Base-by-base conservation (phyloP, 148 eudicot species). In the Chenopodium album region DNA sequence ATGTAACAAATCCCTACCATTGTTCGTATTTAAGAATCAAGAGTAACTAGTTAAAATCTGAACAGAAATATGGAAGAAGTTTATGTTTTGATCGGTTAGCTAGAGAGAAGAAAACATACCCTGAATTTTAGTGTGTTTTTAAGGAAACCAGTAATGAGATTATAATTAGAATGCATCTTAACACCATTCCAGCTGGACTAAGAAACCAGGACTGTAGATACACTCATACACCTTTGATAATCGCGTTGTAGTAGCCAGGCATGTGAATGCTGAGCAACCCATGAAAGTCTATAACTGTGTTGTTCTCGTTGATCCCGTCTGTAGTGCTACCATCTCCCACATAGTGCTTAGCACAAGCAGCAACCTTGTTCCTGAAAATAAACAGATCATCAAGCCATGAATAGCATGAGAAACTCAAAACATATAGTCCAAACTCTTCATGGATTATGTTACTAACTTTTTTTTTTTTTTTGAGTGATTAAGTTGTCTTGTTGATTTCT, bases 251-350 rank as follows among this genome's bases (percentile, higher is more conserved):
- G 80, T 95, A 95, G 71, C 91, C 88, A 0, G 97, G 90, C 98
- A 95, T 95, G 76, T 93, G 98, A 84, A 88, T 90, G 83, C 87
- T 87, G 34, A 92, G 81, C 82, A 95, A 82, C 67, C 88, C 94
- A 83, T 90, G 91, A 68, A 76, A 78, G 83, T 85, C 86, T 73
- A 86, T 82, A 29, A 85, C 83, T 4, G 98, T 92, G 80, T 95
- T 90, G 78, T 90, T 90, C 75, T 90, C 90, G 37, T 95, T 89
- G 14, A 90, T 88, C 31, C 98, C 98, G 66, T 88, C 81, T 12
- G 87, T 85, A 7, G 98, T 95, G 62, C 98, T 97, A 62, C 98
- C 98, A 81, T 95, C 98, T 2, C 97, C 98, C 48, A 95, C 89
- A 71, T 70, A 95, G 80, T 95, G 98, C 79, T 95, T 93, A 13